Evolutionary conservation across 208 protist species (phyloP).

Genomic region (Trichomonas tenax): DNA sequence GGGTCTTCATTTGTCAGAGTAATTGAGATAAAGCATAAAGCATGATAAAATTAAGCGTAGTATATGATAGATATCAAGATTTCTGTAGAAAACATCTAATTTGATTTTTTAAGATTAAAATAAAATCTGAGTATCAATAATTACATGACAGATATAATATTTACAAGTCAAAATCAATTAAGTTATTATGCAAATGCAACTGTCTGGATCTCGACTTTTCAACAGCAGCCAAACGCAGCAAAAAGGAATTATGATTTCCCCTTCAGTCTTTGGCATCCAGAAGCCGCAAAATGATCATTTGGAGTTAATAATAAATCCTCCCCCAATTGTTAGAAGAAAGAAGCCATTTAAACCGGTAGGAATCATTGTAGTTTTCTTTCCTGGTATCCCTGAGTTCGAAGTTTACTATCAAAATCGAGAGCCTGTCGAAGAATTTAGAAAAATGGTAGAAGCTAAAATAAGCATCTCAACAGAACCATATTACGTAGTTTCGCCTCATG

Average conservation of each 20-base stretch:
- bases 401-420: neutral
- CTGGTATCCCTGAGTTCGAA: neutral
- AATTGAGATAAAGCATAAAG: too few species aligned
- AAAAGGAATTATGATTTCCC: neutral
- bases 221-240: neutral
- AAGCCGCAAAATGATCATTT: neutral
- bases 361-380: neutral
- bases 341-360: neutral
- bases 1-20: too few species aligned
- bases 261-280: neutral
- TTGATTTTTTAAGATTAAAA: too few species aligned
- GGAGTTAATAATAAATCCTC: neutral
- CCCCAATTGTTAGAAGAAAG: neutral
- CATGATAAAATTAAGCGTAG: too few species aligned
- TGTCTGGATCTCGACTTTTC: neutral
- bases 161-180: too few species aligned
- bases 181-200: neutral
- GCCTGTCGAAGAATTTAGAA: neutral
- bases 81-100: too few species aligned
- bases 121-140: too few species aligned
- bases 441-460: neutral
- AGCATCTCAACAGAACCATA: neutral
- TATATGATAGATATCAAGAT: too few species aligned
- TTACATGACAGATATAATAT: too few species aligned
- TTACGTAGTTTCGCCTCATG: neutral